Evolutionary conservation across 257 asterid genomes (phyloP).

Genomic region (Gentiana straminea): DNA sequence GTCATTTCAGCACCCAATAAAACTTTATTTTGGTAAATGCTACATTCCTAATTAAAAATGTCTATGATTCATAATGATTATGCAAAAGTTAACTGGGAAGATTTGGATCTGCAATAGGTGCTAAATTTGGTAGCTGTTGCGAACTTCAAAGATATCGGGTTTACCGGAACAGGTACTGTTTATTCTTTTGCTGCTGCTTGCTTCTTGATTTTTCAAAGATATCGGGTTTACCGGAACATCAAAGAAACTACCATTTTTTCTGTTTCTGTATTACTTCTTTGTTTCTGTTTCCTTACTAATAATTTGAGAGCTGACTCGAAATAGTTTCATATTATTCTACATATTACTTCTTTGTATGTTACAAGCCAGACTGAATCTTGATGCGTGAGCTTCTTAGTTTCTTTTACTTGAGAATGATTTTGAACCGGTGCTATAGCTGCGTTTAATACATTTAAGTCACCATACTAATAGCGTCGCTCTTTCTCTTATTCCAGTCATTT

Average conservation of each 20-base stretch:
- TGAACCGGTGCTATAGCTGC: too few species aligned
- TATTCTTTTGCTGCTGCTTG: background rate
- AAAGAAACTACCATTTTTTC: too few species aligned
- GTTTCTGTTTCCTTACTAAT: too few species aligned
- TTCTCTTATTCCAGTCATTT: slow-evolving; percentile 50
- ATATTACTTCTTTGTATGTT: too few species aligned
- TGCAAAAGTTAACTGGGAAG: background rate
- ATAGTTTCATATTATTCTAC: too few species aligned
- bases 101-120: slow-evolving; percentile 37
- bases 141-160: slow-evolving; percentile 52
- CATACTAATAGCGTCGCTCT: background rate
- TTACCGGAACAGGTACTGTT: slow-evolving; percentile 21
- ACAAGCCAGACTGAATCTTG: too few species aligned
- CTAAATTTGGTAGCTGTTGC: slow-evolving; percentile 74
- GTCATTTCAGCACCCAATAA: slow-evolving; percentile 95
- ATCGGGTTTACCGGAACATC: background rate
- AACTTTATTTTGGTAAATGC: slow-evolving; percentile 68
- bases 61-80: background rate
- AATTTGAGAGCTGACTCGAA: too few species aligned
- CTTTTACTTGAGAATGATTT: background rate
- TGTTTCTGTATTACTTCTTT: too few species aligned
- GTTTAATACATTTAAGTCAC: slow-evolving; percentile 2
- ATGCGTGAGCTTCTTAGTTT: too few species aligned
- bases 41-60: background rate
- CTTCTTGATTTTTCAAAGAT: background rate